Evolutionary conservation across 202 grass and related monocot species (phyloP).

Genomic region (Zizania palustris): DNA sequence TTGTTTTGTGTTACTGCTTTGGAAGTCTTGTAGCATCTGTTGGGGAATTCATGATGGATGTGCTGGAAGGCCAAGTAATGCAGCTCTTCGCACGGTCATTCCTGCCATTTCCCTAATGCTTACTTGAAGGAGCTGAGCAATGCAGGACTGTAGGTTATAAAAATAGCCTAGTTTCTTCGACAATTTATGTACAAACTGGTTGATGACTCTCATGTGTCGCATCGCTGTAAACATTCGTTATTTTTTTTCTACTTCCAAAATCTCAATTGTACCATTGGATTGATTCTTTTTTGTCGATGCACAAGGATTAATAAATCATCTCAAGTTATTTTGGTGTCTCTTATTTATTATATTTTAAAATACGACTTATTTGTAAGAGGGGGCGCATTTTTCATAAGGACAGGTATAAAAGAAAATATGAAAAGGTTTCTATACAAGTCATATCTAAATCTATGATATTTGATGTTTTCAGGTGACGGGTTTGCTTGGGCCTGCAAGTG

Average conservation of each 20-base stretch:
- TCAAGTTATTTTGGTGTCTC: no score
- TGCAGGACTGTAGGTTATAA: background rate
- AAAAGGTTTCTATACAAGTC: no score
- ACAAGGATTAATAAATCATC: no score
- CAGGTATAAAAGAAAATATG: no score
- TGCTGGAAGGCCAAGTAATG: conserved; percentile 1
- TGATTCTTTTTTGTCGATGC: no score
- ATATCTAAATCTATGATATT: no score
- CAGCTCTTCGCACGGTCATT: no score
- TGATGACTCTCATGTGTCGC: background rate
- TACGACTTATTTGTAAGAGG: no score
- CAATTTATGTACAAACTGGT: background rate
- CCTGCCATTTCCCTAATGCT: background rate
- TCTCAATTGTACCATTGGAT: background rate
- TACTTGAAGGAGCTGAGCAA: background rate
- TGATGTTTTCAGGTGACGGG: no score
- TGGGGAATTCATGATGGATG: conserved; percentile 12
- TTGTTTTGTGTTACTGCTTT: conserved; percentile 28
- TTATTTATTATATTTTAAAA: no score
- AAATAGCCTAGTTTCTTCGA: background rate
- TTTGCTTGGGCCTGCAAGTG: no score
- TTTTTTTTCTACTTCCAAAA: background rate
- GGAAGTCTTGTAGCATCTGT: conserved; percentile 39
- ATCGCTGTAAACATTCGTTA: background rate
- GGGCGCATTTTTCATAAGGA: no score